Evolutionary conservation across 805 yeast species (phyloP).

Genomic region (Ogataea ganodermae): DNA sequence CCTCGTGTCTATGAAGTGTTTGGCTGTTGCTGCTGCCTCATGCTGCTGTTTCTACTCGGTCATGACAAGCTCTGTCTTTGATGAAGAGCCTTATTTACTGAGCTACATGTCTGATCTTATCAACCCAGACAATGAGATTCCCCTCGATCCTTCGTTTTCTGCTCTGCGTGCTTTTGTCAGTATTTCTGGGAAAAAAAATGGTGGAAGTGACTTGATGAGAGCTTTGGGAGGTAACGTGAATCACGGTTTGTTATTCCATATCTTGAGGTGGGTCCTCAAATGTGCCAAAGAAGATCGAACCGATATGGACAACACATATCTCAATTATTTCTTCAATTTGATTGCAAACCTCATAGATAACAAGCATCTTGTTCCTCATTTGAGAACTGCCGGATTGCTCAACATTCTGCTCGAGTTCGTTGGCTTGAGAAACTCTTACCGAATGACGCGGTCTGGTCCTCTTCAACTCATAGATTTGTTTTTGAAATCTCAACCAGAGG

Average conservation of each 20-base stretch:
- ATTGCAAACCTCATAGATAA: constrained; percentile 62
- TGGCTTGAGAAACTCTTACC: constrained; percentile 48
- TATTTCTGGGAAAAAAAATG: constrained; percentile 63
- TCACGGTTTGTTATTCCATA: constrained; percentile 80
- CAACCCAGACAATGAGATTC: constrained; percentile 61
- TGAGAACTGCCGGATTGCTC: constrained; percentile 76
- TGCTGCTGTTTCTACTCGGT: constrained; percentile 57
- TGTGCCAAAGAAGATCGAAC: constrained; percentile 40
- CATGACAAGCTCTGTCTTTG: constrained; percentile 66
- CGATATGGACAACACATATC: constrained; percentile 27
- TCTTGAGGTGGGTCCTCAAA: constrained; percentile 62
- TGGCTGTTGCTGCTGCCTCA: constrained; percentile 65
- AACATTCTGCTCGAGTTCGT: constrained; percentile 65
- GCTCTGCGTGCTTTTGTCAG: constrained; percentile 70
- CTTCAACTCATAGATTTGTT: constrained; percentile 55
- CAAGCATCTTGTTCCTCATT: constrained; percentile 53
- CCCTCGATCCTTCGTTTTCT: constrained; percentile 54
- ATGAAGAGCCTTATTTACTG: constrained; percentile 69
- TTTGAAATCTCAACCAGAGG: constrained; percentile 46
- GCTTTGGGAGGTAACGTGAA: constrained; percentile 83
- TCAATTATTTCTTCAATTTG: constrained; percentile 54
- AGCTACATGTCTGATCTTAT: constrained; percentile 70
- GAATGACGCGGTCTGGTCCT: constrained; percentile 64
- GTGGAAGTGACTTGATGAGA: constrained; percentile 76
- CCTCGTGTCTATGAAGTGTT: constrained; percentile 63